Evolutionary conservation across 495 filamentous ascomycete species (phyloP).

Genomic region (Gamarada debralockiae): DNA sequence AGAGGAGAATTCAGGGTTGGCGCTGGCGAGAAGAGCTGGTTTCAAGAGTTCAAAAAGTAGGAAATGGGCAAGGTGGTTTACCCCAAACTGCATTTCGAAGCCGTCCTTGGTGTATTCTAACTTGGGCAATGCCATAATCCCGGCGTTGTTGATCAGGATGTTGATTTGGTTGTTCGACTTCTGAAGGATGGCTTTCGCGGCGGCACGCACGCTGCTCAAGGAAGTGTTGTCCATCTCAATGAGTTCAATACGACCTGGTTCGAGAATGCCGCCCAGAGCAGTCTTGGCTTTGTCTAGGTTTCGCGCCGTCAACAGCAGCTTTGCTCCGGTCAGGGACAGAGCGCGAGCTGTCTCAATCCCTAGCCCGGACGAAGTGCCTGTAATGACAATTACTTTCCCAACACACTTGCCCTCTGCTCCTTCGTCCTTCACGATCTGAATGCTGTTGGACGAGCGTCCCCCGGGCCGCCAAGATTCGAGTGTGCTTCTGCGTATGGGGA

Average conservation of each 20-base stretch:
- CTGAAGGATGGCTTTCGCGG: slow-evolving; percentile 22
- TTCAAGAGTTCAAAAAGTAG: slow-evolving; percentile 61
- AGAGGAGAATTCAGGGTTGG: slow-evolving; percentile 29
- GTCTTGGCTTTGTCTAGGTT: slow-evolving; percentile 35
- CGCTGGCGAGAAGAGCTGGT: slow-evolving; percentile 49
- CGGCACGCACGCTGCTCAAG: slow-evolving; percentile 24
- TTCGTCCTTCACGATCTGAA: slow-evolving; percentile 49
- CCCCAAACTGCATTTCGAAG: slow-evolving; percentile 65
- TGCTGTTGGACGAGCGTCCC: slow-evolving; percentile 46
- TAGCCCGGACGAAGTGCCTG: slow-evolving; percentile 46
- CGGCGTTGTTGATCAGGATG: slow-evolving; percentile 57
- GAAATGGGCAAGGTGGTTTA: slow-evolving; percentile 67
- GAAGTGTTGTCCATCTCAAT: slow-evolving; percentile 33
- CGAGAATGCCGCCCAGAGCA: slow-evolving; percentile 27
- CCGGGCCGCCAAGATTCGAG: slow-evolving; percentile 33
- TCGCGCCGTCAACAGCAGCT: slow-evolving; percentile 39
- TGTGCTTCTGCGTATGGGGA: slow-evolving; percentile 43
- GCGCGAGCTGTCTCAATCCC: slow-evolving; percentile 48
- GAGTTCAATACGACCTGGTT: slow-evolving; percentile 27
- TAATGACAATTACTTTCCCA: slow-evolving; percentile 47
- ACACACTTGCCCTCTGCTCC: slow-evolving; percentile 32
- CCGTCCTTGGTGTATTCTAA: slow-evolving; percentile 53
- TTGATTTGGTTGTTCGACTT: slow-evolving; percentile 37
- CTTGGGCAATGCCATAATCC: slow-evolving; percentile 47
- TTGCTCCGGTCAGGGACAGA: slow-evolving; percentile 41